Evolutionary conservation across 2,329 filamentous ascomycete genomes (phyloP).

Genomic region (Colletotrichum cuscutae): DNA sequence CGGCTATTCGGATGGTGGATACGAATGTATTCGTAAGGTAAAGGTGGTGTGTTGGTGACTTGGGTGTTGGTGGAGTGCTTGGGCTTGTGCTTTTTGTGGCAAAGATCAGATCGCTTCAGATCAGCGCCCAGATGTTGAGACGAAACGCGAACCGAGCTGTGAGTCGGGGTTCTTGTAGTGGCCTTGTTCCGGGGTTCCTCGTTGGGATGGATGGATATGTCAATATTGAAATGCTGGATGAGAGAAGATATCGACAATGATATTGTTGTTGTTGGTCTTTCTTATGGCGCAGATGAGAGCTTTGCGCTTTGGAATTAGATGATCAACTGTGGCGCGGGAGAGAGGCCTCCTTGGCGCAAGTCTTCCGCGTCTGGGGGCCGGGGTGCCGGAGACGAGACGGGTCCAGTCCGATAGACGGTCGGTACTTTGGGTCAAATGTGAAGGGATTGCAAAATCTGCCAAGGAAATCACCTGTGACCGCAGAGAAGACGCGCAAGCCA

Average conservation of each 20-base stretch:
- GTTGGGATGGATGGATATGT: not conserved
- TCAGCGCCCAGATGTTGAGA: slow-evolving; percentile 24
- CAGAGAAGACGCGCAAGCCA: slow-evolving; percentile 16
- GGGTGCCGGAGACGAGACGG: slow-evolving; percentile 18
- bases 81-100: slow-evolving; percentile 22
- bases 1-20: not conserved
- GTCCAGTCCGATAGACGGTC: not conserved
- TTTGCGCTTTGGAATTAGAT: not conserved
- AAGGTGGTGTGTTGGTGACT: too few relatives aligned
- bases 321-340: not conserved
- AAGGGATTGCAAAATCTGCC: not conserved
- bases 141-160: slow-evolving; percentile 35
- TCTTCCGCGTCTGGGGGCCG: not conserved
- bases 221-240: too few relatives aligned
- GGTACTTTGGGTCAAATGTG: too few relatives aligned
- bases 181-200: not conserved
- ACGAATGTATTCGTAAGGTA: not conserved
- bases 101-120: slow-evolving; percentile 33
- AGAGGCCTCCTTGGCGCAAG: slow-evolving; percentile 28
- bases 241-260: too few relatives aligned
- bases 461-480: not conserved
- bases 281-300: not conserved
- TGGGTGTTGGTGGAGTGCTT: slow-evolving; percentile 1
- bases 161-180: not conserved
- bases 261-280: not conserved